Conservation (phyloP, 1,284 basidiomycete species). For the Apiotrichum veenhuisii region DNA sequence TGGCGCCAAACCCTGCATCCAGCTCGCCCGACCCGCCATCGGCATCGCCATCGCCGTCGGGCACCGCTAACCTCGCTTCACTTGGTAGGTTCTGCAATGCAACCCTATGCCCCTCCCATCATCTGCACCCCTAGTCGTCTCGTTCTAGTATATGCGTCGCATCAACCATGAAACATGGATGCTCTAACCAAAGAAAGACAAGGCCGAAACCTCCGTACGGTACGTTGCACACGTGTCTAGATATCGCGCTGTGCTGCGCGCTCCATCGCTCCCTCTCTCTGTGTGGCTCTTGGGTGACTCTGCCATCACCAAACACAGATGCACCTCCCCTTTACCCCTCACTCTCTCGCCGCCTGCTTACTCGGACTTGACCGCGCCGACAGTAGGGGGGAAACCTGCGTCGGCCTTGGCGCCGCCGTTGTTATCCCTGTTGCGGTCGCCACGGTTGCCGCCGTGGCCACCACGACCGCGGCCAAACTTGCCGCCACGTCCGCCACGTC, state of each 20-base stretch:
- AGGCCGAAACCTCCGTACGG: too few species aligned
- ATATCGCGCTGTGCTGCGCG: too few species aligned
- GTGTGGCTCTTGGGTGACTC: too few species aligned
- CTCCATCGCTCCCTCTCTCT: too few species aligned
- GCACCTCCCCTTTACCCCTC: not conserved
- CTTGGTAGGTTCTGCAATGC: not conserved
- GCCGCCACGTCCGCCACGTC: constrained; percentile 33
- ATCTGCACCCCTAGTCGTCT: not conserved
- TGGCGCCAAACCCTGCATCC: too few species aligned
- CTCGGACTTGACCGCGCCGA: constrained; percentile 19
- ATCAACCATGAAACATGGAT: not conserved
- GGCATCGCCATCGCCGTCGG: too few species aligned
- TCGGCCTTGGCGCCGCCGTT: constrained; percentile 11
- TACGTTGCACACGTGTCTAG: too few species aligned
- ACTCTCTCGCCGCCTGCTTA: not conserved
- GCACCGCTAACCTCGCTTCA: too few species aligned
- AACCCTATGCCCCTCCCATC: too few species aligned
- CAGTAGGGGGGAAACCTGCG: constrained; percentile 28
- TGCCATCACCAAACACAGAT: too few species aligned
- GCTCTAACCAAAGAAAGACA: not conserved
- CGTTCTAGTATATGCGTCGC: not conserved
- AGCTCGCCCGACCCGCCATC: too few species aligned
- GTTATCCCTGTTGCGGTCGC: constrained; percentile 16
- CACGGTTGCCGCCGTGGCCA: constrained; percentile 6
- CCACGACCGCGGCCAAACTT: constrained; percentile 22